These are phyloP conservation scores for Lipomyces kockii DNA, from an alignment of 805 yeast genomes.

Conservation along the genomic window DNA sequence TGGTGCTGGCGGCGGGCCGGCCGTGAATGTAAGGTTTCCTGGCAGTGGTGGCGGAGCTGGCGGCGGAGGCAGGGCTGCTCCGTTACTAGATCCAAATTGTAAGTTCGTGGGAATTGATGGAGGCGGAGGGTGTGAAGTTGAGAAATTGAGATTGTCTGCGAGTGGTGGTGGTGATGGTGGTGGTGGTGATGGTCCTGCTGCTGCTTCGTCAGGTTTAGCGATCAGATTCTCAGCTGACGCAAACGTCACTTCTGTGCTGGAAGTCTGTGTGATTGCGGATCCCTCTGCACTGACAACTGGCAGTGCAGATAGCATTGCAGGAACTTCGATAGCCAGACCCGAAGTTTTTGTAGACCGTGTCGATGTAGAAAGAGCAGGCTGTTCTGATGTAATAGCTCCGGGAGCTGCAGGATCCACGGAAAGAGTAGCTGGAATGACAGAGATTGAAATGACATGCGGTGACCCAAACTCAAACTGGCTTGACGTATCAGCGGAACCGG, in stretches of 20 bases:
- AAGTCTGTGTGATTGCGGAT: constrained; percentile 4
- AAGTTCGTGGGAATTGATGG: constrained; percentile 19
- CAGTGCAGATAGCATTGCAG: constrained; percentile 2
- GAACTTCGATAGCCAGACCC: background rate
- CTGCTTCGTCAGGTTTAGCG: constrained; percentile 4
- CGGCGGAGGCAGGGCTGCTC: constrained; percentile 28
- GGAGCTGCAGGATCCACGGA: background rate
- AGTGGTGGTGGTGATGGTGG: constrained; percentile 22
- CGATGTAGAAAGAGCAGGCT: background rate
- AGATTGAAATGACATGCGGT: background rate
- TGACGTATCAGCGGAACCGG: background rate
- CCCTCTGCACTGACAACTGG: background rate
- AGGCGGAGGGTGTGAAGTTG: constrained; percentile 17
- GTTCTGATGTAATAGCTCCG: background rate
- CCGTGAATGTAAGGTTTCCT: constrained; percentile 10
- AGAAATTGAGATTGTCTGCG: constrained; percentile 12
- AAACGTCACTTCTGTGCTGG: background rate
- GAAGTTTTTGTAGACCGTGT: background rate
- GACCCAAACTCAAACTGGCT: background rate
- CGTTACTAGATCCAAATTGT: background rate
- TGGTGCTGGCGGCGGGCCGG: constrained; percentile 41
- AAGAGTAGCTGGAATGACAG: background rate
- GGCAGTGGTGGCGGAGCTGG: constrained; percentile 36
- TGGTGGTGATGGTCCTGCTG: background rate
- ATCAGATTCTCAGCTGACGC: constrained; percentile 5